A percentile compares a stretch with the other conserved stretches of the same genome.
Conservation (phyloP, 371 early-diverging fungal species). For the Blastocladiella emersonii region DNA sequence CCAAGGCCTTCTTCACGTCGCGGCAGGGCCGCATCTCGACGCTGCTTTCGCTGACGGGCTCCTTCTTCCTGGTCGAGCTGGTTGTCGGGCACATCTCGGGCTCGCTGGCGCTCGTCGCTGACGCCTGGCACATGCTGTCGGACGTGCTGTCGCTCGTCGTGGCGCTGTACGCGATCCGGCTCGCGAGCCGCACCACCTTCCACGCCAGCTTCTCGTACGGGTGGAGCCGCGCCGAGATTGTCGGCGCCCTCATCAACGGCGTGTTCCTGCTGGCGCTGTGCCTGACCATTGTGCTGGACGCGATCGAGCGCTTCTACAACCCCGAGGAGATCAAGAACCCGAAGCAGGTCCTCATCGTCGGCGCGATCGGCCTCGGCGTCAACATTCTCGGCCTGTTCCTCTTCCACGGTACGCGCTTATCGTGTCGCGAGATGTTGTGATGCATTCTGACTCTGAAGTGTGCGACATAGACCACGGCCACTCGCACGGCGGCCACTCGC, state of each 20-base stretch:
- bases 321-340: conserved; percentile 54
- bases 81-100: conserved; percentile 56
- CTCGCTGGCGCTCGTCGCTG: conserved; percentile 81
- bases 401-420: conserved; percentile 55
- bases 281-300: conserved; percentile 72
- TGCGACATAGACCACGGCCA: no score
- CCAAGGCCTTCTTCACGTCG: no score
- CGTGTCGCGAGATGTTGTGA: no score
- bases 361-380: conserved; percentile 62
- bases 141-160: conserved; percentile 67
- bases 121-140: conserved; percentile 84
- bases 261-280: conserved; percentile 77
- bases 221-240: conserved; percentile 79
- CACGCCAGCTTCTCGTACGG: conserved; percentile 67
- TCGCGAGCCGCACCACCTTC: conserved; percentile 28
- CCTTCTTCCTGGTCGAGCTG: conserved; percentile 64
- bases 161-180: conserved; percentile 65
- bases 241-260: conserved; percentile 82
- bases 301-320: conserved; percentile 66
- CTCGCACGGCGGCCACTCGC: no score
- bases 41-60: conserved; percentile 45
- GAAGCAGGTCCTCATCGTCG: conserved; percentile 61
- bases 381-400: conserved; percentile 70
- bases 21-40: conserved; percentile 23
- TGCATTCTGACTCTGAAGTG: no score